A percentile compares a stretch with the other conserved stretches of the same genome.
phyloP scores from a whole-genome alignment of 164 flowering plant species.

The Berberis thunbergii region DNA sequence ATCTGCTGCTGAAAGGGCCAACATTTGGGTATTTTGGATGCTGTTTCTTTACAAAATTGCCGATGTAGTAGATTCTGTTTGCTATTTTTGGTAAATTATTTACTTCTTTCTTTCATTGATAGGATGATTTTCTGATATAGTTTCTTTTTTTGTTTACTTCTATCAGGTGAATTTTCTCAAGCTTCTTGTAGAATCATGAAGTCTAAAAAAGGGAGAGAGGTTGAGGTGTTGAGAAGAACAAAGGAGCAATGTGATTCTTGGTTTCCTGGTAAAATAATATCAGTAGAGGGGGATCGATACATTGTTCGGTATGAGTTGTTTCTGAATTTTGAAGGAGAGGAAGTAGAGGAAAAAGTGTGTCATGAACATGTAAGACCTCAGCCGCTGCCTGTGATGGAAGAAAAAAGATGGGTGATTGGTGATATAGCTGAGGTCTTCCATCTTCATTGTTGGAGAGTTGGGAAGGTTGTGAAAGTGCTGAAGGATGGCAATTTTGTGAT shows the following conservation, averaged over 20 bases:
- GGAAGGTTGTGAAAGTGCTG: constrained; percentile 22
- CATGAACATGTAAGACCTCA: constrained; percentile 20
- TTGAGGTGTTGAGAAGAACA: constrained; percentile 25
- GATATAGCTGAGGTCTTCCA: constrained; percentile 25
- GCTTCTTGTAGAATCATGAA: constrained; percentile 12
- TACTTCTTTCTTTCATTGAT: not conserved
- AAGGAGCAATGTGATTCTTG: constrained; percentile 18
- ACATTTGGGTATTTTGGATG: no score
- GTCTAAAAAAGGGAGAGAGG: constrained; percentile 20
- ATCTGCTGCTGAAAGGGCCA: no score
- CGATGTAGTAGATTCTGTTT: no score
- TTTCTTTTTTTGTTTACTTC: constrained; percentile 2
- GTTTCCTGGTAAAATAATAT: constrained; percentile 24
- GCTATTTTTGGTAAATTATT: not conserved
- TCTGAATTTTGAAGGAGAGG: constrained; percentile 12
- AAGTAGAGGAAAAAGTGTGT: constrained; percentile 16
- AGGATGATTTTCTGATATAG: not conserved
- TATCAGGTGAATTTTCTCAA: constrained; percentile 4
- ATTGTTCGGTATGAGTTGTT: constrained; percentile 15
- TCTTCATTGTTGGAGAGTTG: constrained; percentile 25
- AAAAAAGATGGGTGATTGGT: constrained; percentile 24
- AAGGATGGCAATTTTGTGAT: constrained; percentile 13
- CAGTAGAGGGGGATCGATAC: constrained; percentile 12
- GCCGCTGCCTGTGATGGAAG: constrained; percentile 12
- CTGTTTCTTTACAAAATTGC: no score